Conservation (phyloP, 2,329 filamentous ascomycete species). For the Penicillium sp. region DNA sequence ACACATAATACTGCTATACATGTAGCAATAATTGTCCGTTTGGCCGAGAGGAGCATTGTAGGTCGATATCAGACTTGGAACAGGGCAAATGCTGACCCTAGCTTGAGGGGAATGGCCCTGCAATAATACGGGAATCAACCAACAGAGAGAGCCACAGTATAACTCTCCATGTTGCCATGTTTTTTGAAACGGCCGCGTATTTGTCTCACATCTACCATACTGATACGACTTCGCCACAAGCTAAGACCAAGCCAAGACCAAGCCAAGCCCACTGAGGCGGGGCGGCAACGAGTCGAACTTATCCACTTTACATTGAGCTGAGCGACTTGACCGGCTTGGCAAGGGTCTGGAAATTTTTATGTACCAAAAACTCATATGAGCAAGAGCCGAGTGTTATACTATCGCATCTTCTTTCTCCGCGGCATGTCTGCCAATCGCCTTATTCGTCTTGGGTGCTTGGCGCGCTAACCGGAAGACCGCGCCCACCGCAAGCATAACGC, state of each 20-base stretch:
- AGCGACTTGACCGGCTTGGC: background rate
- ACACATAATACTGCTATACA: background rate
- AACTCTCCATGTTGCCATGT: background rate
- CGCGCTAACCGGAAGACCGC: background rate
- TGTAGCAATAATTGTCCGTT: background rate
- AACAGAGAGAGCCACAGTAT: background rate
- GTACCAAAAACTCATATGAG: background rate
- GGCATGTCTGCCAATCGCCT: background rate
- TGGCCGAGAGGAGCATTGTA: background rate
- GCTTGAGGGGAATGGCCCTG: too few species aligned
- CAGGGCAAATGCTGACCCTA: too few species aligned
- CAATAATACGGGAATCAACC: background rate
- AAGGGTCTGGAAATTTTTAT: background rate
- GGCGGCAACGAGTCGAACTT: background rate
- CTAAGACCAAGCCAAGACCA: background rate
- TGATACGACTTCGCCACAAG: background rate
- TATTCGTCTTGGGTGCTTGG: background rate
- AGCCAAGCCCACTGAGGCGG: background rate
- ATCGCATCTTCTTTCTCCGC: background rate
- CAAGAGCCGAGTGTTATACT: background rate
- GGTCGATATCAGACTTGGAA: background rate
- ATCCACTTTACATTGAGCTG: background rate
- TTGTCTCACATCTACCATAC: background rate
- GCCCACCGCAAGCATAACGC: background rate
- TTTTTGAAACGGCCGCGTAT: background rate